Conservation (phyloP, 2,329 filamentous ascomycete genomes). For the Neophaeococcomyces aloes region DNA sequence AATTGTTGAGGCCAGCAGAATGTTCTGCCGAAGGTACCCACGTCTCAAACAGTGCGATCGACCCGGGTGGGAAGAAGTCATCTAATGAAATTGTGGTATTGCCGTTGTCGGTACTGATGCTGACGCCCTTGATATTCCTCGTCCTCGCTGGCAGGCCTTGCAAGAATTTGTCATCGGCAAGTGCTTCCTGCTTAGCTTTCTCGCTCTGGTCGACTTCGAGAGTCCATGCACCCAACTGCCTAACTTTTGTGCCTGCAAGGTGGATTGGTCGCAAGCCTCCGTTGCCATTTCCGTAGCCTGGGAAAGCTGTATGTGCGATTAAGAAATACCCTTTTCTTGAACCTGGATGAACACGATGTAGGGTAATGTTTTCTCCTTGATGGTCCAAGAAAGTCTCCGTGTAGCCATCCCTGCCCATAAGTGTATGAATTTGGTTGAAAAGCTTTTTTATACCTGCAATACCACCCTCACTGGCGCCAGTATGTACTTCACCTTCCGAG, state of each 20-base stretch:
- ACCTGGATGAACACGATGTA: constrained; percentile 86
- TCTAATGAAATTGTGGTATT: constrained; percentile 72
- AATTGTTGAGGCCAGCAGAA: constrained; percentile 70
- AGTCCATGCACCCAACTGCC: constrained; percentile 81
- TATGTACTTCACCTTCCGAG: constrained; percentile 51
- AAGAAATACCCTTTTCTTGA: constrained; percentile 90
- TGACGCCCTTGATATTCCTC: constrained; percentile 61
- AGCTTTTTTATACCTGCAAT: constrained; percentile 88
- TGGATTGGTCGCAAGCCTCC: constrained; percentile 69
- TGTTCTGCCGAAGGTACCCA: constrained; percentile 87
- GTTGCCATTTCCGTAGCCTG: constrained; percentile 76
- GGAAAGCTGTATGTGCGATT: constrained; percentile 91
- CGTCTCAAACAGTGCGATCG: constrained; percentile 89
- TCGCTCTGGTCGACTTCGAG: constrained; percentile 75
- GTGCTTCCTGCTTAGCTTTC: constrained; percentile 53
- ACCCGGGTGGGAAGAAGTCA: constrained; percentile 80
- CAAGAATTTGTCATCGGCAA: constrained; percentile 60
- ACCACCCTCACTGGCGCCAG: constrained; percentile 63
- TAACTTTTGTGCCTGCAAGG: constrained; percentile 72
- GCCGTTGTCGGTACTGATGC: constrained; percentile 58
- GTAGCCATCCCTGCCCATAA: constrained; percentile 92
- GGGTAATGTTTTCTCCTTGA: constrained; percentile 89
- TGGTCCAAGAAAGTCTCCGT: constrained; percentile 95
- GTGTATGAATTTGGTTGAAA: constrained; percentile 83
- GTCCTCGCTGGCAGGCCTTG: constrained; percentile 77